These are phyloP conservation scores for Boletus tylopilopsis DNA, from an alignment of 768 basidiomycete genomes.

Conservation along the genomic window DNA sequence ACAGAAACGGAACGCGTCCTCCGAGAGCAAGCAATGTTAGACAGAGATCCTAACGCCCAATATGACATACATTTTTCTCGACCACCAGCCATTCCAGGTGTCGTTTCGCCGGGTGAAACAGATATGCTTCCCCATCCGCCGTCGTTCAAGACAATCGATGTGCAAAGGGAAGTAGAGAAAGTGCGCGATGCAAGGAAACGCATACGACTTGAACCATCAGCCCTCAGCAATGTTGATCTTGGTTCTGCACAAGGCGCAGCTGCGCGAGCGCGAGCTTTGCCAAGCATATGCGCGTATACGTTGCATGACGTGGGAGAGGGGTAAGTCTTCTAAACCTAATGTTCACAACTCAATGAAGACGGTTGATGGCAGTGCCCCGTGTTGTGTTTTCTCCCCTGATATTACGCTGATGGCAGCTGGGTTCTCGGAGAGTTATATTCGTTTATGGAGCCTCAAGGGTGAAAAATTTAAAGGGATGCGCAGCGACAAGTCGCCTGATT, in stretches of 20 bases:
- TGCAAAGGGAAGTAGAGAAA: conserved; percentile 85
- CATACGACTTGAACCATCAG: conserved; percentile 82
- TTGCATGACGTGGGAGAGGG: conserved; percentile 94
- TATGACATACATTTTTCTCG: conserved; percentile 58
- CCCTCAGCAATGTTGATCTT: conserved; percentile 51
- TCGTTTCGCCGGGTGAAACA: conserved; percentile 58
- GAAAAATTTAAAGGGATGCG: conserved; percentile 76
- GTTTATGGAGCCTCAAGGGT: conserved; percentile 92
- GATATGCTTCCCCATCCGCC: conserved; percentile 82
- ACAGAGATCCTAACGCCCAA: conserved; percentile 62
- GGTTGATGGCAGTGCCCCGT: conserved; percentile 59
- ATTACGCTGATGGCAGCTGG: conserved; percentile 91
- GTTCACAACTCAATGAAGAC: conserved; percentile 8
- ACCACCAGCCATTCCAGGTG: conserved; percentile 48
- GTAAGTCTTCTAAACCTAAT: conserved; percentile 42
- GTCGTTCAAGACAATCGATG: conserved; percentile 79
- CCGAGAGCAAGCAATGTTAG: conserved; percentile 76
- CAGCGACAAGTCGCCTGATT: conserved; percentile 67
- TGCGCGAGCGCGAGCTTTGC: conserved; percentile 60
- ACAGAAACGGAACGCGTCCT: conserved; percentile 77
- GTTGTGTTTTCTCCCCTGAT: conserved; percentile 86
- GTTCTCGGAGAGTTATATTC: conserved; percentile 92
- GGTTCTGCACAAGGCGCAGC: conserved; percentile 56
- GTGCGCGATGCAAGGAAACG: conserved; percentile 89
- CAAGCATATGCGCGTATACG: conserved; percentile 94